Evolutionary conservation across 805 yeast species (phyloP).

Genomic region (Sungouiozyma ichnusensis): DNA sequence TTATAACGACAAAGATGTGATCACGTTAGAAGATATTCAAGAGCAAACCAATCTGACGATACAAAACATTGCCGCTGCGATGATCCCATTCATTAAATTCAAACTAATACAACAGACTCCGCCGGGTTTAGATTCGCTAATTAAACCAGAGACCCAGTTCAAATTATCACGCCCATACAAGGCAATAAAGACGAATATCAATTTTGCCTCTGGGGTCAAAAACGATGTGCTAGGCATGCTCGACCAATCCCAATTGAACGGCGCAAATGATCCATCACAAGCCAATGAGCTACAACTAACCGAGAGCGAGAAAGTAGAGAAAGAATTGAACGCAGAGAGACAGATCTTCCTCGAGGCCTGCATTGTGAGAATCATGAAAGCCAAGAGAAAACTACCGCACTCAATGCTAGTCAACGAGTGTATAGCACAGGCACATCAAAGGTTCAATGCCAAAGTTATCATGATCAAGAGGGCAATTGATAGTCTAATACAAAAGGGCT

Average conservation of each 20-base stretch:
- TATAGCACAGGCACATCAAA: slow-evolving; percentile 64
- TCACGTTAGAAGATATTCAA: slow-evolving; percentile 46
- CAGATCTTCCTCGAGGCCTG: slow-evolving; percentile 82
- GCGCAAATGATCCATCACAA: slow-evolving; percentile 13
- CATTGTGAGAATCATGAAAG: slow-evolving; percentile 94
- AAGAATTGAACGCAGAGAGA: slow-evolving; percentile 79
- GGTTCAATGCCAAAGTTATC: slow-evolving; percentile 77
- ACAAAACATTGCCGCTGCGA: slow-evolving; percentile 61
- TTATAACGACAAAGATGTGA: slow-evolving; percentile 49
- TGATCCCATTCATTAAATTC: slow-evolving; percentile 69
- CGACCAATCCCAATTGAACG: slow-evolving; percentile 24
- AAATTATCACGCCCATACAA: slow-evolving; percentile 73
- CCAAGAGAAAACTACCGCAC: slow-evolving; percentile 71
- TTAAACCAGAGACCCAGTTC: slow-evolving; percentile 46
- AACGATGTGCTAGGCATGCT: slow-evolving; percentile 23
- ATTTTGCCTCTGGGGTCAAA: slow-evolving; percentile 55
- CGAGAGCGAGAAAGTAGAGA: slow-evolving; percentile 50
- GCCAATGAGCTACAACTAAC: slow-evolving; percentile 46
- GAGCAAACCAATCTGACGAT: slow-evolving; percentile 59
- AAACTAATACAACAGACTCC: slow-evolving; percentile 63
- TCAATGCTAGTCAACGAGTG: slow-evolving; percentile 78
- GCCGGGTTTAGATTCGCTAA: slow-evolving; percentile 43
- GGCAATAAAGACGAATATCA: slow-evolving; percentile 74
- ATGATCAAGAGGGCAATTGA: slow-evolving; percentile 85
- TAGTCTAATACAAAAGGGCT: slow-evolving; percentile 74